Base-by-base conservation (phyloP, 2,329 filamentous ascomycete species). In the Pezicula radicicola region DNA sequence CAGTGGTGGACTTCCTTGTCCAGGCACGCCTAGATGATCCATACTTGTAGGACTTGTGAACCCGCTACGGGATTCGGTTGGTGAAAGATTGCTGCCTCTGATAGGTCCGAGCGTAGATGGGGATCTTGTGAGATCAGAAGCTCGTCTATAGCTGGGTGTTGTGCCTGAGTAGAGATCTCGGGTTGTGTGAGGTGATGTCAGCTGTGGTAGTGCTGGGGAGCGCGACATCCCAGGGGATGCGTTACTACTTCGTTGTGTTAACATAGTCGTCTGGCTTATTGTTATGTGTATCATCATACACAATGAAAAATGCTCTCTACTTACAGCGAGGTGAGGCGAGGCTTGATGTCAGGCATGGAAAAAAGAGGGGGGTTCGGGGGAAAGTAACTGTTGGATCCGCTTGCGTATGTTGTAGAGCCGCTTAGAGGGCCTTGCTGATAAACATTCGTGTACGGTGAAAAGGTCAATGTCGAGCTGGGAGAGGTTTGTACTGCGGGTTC, bases 261-360 rank as follows among this genome's bases (percentile, higher is more conserved):
- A 49, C 54, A 49, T 48, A 7, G 46, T 25, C 30, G 8, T 28
- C 8, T 21, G 37, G 25, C 30, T 37, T 45, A 44, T 46, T 53
- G 45, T 25, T 13, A 25, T 45, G 50, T 58, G 53, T 53, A 54
- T 48, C 52, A 49, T 48, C 40, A 47, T 55, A 55, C 50, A 55
- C 51, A 53, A 44, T 51, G 41, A 55, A 52, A 50, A 41, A 43
- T 42, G 48, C 42, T 30, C 49, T 51, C 27, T 46, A 64, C 63
- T 49, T 65, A 68, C 66, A 65, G 54, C 35, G 63, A 62, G 54
- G 54, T 55, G 47, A 65, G 50, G 47, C 63, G 59, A 51, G 65
- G 65, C 53, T 68, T 68, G 45, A 66, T 56, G 56, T 69, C 66
- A 49, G 64, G 60, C 61, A 67, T 64, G 51, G 63, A 64, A 55